phyloP scores from a whole-genome alignment of 768 basidiomycete species.

The Collybia nuda region DNA sequence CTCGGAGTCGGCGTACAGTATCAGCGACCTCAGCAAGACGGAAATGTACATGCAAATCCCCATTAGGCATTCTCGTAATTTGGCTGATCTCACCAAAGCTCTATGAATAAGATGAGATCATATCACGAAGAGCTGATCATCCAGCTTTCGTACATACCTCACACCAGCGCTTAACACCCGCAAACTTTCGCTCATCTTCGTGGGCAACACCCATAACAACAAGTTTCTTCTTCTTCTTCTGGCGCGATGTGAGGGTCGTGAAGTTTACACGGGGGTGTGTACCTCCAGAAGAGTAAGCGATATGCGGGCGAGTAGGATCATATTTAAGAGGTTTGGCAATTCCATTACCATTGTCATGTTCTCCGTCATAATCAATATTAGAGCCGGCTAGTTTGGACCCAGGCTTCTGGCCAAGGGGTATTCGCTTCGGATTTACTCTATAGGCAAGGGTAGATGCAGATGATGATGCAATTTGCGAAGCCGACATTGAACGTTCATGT shows the following conservation, averaged over 20 bases:
- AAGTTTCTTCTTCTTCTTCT: conserved; percentile 58
- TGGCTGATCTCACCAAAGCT: conserved; percentile 76
- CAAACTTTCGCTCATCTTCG: conserved; percentile 61
- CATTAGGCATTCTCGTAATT: conserved; percentile 72
- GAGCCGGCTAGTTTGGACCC: conserved; percentile 19
- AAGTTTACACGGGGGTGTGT: conserved; percentile 34
- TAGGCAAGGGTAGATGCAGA: conserved; percentile 8
- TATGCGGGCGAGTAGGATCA: conserved; percentile 27
- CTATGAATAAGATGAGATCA: conserved; percentile 31
- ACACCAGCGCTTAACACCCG: conserved; percentile 74
- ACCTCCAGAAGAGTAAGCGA: conserved; percentile 33
- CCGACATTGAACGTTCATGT: conserved; percentile 13
- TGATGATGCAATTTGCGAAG: conserved; percentile 8
- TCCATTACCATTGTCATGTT: conserved; percentile 28
- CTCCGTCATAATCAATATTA: conserved; percentile 12
- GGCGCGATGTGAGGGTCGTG: conserved; percentile 38
- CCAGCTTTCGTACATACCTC: conserved; percentile 45
- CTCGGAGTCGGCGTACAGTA: conserved; percentile 48
- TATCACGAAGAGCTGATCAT: background rate
- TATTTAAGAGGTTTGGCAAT: conserved; percentile 14
- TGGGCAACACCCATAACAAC: conserved; percentile 68
- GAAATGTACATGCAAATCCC: conserved; percentile 78
- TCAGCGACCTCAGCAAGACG: conserved; percentile 76
- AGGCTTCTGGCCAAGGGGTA: conserved; percentile 31
- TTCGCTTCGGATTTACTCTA: conserved; percentile 16